A percentile compares a stretch with the other conserved stretches of the same genome.
Evolutionary conservation across 2,329 filamentous ascomycete species (phyloP).

Genomic region (Myriosclerotinia duriaeana): DNA sequence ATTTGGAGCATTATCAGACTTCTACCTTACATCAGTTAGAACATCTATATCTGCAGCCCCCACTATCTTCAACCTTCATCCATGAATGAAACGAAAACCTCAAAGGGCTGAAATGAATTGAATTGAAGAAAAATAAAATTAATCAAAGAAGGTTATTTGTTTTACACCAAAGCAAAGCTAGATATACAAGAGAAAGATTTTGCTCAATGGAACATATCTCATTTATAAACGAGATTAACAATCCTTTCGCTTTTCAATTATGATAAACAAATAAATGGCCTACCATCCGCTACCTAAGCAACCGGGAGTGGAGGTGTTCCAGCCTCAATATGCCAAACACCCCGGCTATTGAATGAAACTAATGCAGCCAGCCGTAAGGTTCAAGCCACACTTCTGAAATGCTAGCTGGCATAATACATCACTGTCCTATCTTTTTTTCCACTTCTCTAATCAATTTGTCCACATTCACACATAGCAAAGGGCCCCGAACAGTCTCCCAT

Average conservation of each 20-base stretch:
- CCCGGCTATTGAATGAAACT: neutral
- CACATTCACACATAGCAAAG: neutral
- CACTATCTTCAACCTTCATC: neutral
- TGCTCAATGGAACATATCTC: neutral
- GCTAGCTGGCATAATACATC: neutral
- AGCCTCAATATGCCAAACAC: slow-evolving; percentile 7
- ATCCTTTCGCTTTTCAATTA: neutral
- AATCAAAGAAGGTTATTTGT: neutral
- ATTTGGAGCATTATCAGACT: neutral
- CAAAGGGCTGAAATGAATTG: neutral
- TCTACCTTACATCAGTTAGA: neutral
- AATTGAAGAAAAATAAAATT: neutral
- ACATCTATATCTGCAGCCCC: neutral
- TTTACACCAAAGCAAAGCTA: neutral
- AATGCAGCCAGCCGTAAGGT: slow-evolving; percentile 17
- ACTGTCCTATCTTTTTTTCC: neutral
- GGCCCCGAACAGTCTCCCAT: neutral
- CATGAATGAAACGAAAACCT: neutral
- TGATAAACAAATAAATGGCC: neutral
- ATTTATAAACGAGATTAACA: neutral
- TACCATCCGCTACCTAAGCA: neutral
- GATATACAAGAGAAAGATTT: neutral
- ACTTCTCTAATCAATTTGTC: neutral
- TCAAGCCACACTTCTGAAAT: slow-evolving; percentile 2
- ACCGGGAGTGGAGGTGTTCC: slow-evolving; percentile 9